Percentiles rank a stretch among this genome's conserved stretches.
phyloP scores from a whole-genome alignment of 108 stramenopile genomes.

The Tribonema minus region DNA sequence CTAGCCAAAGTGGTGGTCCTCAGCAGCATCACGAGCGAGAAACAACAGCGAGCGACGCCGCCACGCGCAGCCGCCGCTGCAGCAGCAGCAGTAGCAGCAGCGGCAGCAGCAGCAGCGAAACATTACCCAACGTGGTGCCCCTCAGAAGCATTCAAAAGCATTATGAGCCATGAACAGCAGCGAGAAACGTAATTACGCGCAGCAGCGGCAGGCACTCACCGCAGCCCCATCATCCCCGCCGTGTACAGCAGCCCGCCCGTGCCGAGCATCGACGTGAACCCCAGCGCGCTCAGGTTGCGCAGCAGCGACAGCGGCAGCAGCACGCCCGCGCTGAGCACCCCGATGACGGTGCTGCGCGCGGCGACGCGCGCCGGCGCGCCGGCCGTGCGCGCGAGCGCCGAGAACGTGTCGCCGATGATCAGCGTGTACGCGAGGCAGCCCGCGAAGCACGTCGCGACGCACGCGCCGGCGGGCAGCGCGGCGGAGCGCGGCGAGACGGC shows the following conservation, averaged over 20 bases:
- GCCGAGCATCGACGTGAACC: constrained; percentile 41
- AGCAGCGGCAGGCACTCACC: too few relatives aligned
- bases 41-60: too few relatives aligned
- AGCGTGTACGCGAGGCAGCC: constrained; percentile 84
- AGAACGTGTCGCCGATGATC: constrained; percentile 82
- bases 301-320: constrained; percentile 85
- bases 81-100: too few relatives aligned
- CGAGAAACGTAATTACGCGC: too few relatives aligned
- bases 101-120: too few relatives aligned
- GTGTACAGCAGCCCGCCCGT: constrained; percentile 36
- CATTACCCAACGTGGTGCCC: too few relatives aligned
- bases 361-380: constrained; percentile 56
- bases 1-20: too few relatives aligned
- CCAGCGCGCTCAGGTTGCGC: constrained; percentile 58
- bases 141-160: too few relatives aligned
- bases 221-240: constrained; percentile 40
- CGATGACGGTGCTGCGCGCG: constrained; percentile 25
- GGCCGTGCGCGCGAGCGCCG: constrained; percentile 62
- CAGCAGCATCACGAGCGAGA: too few relatives aligned
- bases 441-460: constrained; percentile 73
- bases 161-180: too few relatives aligned
- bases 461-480: constrained; percentile 75
- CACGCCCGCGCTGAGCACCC: constrained; percentile 69
- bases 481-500: constrained; percentile 66
- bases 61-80: too few relatives aligned